Conservation (phyloP, 345 rosid species). For the Passiflora organensis region DNA sequence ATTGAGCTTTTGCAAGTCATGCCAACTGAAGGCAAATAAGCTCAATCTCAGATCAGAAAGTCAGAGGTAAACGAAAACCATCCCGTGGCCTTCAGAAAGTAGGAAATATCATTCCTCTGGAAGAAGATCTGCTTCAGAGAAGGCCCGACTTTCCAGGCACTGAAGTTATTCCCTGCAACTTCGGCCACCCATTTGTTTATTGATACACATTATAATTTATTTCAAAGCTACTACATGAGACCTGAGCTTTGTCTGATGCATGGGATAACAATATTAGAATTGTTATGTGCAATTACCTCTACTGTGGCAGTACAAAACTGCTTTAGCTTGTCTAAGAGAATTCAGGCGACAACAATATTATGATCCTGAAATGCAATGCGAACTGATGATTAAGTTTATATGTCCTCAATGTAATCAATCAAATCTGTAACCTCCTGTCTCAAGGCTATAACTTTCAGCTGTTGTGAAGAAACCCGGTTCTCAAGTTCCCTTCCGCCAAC, state of each 20-base stretch:
- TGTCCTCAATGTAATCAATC: slow-evolving; percentile 70
- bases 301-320: no score
- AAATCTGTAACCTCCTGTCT: slow-evolving; percentile 88
- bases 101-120: neutral
- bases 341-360: slow-evolving; percentile 8
- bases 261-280: no score
- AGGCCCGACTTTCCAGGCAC: neutral
- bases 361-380: neutral
- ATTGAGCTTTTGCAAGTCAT: slow-evolving; percentile 74
- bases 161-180: neutral
- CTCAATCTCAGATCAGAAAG: neutral
- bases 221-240: neutral
- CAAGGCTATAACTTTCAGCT: slow-evolving; percentile 57
- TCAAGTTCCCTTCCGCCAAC: slow-evolving; percentile 62
- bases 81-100: neutral
- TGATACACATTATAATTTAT: neutral
- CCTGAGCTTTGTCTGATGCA: neutral
- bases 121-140: neutral
- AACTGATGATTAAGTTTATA: slow-evolving; percentile 23
- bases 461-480: slow-evolving; percentile 62
- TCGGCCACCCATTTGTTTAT: neutral
- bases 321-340: neutral
- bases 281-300: neutral
- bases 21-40: slow-evolving; percentile 31
- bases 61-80: neutral